Evolutionary conservation across 2,329 filamentous ascomycete genomes (phyloP).

Genomic region (Chaetomium strumarium): DNA sequence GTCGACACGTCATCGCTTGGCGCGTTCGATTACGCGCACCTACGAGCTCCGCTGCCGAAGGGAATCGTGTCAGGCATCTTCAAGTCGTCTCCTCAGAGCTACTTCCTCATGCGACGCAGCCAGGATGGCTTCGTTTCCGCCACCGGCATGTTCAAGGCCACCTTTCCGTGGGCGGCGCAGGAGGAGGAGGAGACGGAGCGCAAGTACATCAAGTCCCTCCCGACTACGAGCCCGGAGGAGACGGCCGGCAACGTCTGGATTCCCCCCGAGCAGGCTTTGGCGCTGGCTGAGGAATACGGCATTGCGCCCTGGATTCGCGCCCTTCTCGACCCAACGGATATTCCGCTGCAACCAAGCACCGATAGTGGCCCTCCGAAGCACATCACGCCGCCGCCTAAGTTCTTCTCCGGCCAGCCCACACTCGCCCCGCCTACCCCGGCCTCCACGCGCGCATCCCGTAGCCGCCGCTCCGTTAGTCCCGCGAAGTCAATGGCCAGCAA

Average conservation of each 20-base stretch:
- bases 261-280: constrained; percentile 71
- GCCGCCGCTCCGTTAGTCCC: constrained; percentile 53
- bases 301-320: constrained; percentile 85
- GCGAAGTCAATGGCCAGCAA: constrained; percentile 39
- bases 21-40: constrained; percentile 91
- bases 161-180: constrained; percentile 70
- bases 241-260: constrained; percentile 98
- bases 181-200: constrained; percentile 71
- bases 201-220: constrained; percentile 75
- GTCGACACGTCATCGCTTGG: constrained; percentile 69
- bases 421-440: constrained; percentile 47
- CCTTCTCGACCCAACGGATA: constrained; percentile 82
- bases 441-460: constrained; percentile 41
- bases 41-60: constrained; percentile 86
- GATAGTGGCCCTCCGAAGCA: constrained; percentile 59
- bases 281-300: constrained; percentile 79
- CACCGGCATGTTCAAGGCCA: constrained; percentile 89
- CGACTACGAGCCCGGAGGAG: constrained; percentile 80
- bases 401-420: constrained; percentile 41
- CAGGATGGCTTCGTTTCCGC: constrained; percentile 79
- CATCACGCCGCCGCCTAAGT: constrained; percentile 77
- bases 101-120: constrained; percentile 93
- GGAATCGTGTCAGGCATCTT: constrained; percentile 92
- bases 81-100: constrained; percentile 80
- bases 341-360: constrained; percentile 53